Evolutionary conservation across 371 early-diverging fungal species (phyloP).

Genomic region (Choanephora cucurbitarum): DNA sequence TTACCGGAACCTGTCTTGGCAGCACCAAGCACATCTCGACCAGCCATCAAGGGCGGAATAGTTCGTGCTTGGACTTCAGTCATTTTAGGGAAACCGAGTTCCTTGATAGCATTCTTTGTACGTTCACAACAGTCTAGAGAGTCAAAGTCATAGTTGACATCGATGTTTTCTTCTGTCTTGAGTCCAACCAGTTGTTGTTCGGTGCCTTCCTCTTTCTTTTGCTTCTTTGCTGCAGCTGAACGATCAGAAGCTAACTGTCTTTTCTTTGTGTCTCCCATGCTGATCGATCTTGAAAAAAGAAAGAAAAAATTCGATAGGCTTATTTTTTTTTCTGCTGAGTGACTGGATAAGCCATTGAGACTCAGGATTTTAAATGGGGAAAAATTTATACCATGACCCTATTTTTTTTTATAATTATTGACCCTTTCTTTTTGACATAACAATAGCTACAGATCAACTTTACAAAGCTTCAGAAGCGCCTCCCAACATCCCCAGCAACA

Average conservation of each 20-base stretch:
- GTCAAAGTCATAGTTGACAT: slow-evolving; percentile 50
- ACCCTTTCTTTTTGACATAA: too few relatives aligned
- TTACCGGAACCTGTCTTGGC: slow-evolving; percentile 99
- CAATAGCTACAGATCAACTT: too few relatives aligned
- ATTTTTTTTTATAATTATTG: too few relatives aligned
- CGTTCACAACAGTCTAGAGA: slow-evolving; percentile 68
- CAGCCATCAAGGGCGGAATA: slow-evolving; percentile 93
- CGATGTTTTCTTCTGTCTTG: slow-evolving; percentile 51
- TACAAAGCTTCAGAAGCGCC: too few relatives aligned
- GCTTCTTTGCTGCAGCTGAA: slow-evolving; percentile 23
- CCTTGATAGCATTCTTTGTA: slow-evolving; percentile 83
- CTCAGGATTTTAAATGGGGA: neutral
- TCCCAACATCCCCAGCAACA: too few relatives aligned
- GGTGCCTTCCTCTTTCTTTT: slow-evolving; percentile 11
- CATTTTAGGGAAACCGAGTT: slow-evolving; percentile 94
- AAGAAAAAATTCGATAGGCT: neutral
- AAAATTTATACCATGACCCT: neutral
- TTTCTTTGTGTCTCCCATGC: slow-evolving; percentile 24
- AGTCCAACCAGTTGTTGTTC: slow-evolving; percentile 3
- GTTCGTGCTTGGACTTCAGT: slow-evolving; percentile 97
- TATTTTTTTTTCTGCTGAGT: slow-evolving; percentile 1
- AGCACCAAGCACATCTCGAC: slow-evolving; percentile 97
- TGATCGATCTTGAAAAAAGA: slow-evolving; percentile 6
- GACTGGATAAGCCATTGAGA: neutral
- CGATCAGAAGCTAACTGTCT: slow-evolving; percentile 32